phyloP scores from a whole-genome alignment of 1,284 basidiomycete species.

The Moniliella sp. region DNA sequence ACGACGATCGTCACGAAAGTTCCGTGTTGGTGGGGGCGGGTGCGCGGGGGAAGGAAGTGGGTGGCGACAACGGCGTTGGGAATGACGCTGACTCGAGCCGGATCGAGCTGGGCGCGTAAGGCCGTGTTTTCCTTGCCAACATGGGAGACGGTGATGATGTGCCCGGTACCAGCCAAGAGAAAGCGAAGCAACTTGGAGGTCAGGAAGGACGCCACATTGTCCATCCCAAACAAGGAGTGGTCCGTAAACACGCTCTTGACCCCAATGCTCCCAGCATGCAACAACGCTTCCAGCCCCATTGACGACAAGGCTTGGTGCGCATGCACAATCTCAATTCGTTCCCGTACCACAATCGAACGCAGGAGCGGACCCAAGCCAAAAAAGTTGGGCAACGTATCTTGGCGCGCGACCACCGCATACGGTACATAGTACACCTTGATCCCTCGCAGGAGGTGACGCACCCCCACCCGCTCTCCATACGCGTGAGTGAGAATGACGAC shows the following conservation, averaged over 20 bases:
- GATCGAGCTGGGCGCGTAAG: constrained; percentile 47
- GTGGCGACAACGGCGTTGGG: constrained; percentile 80
- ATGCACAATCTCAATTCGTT: constrained; percentile 68
- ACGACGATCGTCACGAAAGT: constrained; percentile 67
- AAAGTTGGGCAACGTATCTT: constrained; percentile 78
- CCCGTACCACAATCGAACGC: constrained; percentile 65
- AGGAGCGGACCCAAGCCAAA: constrained; percentile 75
- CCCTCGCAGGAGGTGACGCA: constrained; percentile 60
- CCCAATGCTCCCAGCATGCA: constrained; percentile 45
- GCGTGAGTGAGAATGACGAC: constrained; percentile 86
- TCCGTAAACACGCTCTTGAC: constrained; percentile 83
- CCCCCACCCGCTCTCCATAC: constrained; percentile 59
- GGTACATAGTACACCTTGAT: constrained; percentile 91
- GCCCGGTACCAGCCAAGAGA: constrained; percentile 69
- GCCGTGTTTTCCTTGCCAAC: constrained; percentile 62
- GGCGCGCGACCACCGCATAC: constrained; percentile 47
- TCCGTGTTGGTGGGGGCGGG: constrained; percentile 3
- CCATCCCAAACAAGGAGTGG: constrained; percentile 84
- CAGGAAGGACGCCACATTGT: constrained; percentile 79
- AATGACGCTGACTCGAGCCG: constrained; percentile 39
- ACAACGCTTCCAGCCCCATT: constrained; percentile 71
- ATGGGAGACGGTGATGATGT: constrained; percentile 86
- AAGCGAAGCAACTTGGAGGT: constrained; percentile 85
- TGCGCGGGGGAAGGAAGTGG: constrained; percentile 51
- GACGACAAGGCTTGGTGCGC: constrained; percentile 74